A percentile compares a stretch with the other conserved stretches of the same genome.
phyloP scores from a whole-genome alignment of 75 land plant species.

The Cupressus sempervirens region DNA sequence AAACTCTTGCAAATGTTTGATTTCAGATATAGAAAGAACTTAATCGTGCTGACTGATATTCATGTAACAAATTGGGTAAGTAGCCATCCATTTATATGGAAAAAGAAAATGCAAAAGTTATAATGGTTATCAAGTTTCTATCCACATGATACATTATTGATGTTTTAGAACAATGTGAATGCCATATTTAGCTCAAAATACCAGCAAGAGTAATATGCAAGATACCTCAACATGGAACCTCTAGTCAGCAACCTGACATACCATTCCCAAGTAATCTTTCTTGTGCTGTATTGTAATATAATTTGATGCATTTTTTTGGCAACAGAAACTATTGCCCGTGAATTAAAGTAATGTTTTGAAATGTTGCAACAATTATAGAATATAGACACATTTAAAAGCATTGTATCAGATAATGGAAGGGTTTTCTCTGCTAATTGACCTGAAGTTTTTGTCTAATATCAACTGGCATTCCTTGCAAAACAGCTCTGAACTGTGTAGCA shows the following conservation, averaged over 20 bases:
- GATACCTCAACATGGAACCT: neutral
- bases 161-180: neutral
- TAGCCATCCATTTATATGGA: neutral
- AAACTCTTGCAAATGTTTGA: neutral
- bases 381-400: neutral
- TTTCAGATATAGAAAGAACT: neutral
- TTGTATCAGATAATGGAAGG: neutral
- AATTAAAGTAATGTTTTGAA: neutral
- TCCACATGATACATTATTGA: neutral
- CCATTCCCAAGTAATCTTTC: neutral
- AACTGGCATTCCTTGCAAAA: constrained; percentile 61
- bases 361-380: neutral
- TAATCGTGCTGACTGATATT: neutral
- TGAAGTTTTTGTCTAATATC: constrained; percentile 70
- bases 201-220: neutral
- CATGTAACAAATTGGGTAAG: neutral
- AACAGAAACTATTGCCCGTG: neutral
- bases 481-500: constrained; percentile 62
- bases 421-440: constrained; percentile 28
- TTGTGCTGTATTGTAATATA: neutral
- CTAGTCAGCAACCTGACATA: neutral
- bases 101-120: neutral
- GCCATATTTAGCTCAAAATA: neutral
- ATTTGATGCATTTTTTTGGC: neutral
- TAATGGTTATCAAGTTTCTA: neutral